Evolutionary conservation across 169 alveolate genomes (phyloP), one percentile per base, ranked within the genome.

Genomic region (Plasmodium falciparum): DNA sequence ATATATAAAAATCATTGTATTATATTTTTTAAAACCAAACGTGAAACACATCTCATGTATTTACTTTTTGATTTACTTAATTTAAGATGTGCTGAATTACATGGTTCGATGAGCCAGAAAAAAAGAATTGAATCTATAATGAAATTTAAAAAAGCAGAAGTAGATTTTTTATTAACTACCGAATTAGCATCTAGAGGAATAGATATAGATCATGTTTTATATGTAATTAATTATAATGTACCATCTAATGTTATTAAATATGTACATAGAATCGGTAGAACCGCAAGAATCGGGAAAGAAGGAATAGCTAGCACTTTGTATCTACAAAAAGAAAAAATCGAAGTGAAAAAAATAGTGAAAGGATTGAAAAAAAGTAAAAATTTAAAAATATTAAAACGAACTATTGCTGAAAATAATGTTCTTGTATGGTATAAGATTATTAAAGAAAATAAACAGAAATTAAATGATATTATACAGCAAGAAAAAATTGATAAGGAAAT

Each of bases 151-250:
- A 95, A 96, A 70, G 93, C 91, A 2, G 93, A 94, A 80, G 97
- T 93, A 20, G 97, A 97, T 70, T 97, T 93, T 93, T 93, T 98
- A 54, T 88, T 98, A 85, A 98, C 99, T 20, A 98, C 99, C 22
- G 99, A 98, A 92, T 93, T 98, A 22, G 99, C 99, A 0, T 97
- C 99, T 20, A 94, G 99, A 94, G 99, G 99, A 8, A 76, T 98
- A 56, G 99, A 98, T 93, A 96, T 98, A 2, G 97, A 96, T 26
- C 97, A 96, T 73, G 96, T 98, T 3, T 90, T 93, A 45, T 95
- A 98, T 39, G 99, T 98, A 7, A 95, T 98, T 49, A 98, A 98
- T 89, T 97, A 96, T 72, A 96, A 96, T 72, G 91, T 97, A 71
- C 99, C 99, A 2, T 94, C 96, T 47, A 98, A 96, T 72, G 95